Evolutionary conservation across 345 rosid species (phyloP), one percentile per base, ranked within the genome.

Genomic region (Cardiospermum halicacabum): DNA sequence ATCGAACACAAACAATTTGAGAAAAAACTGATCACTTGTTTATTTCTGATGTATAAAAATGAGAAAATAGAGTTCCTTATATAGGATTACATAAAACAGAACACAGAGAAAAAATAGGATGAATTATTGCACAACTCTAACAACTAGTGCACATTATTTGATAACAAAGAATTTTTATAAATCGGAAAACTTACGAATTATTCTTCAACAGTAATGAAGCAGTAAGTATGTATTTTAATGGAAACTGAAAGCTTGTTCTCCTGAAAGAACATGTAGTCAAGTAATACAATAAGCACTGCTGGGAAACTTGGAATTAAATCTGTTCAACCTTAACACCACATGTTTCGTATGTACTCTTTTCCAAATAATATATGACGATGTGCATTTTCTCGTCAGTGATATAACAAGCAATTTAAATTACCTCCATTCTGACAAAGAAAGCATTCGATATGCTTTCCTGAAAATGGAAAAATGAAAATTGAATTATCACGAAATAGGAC

Each of bases 391-490:
- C 97, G 70, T 95, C 97, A 43, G 96, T 94, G 62, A 94, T 91
- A 77, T 94, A 94, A 16, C 99, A 97, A 66, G 99, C 97, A 78
- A 94, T 91, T 69, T 89, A 73, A 73, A 94, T 87, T 43, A 94
- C 96, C 84, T 94, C 99, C 99, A 91, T 94, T 72, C 99, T 87
- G 75, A 91, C 99, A 75, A 94, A 79, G 32, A 94, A 96, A 66
- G 99, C 97, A 60, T 77, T 87, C n/a, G 99, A 96, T 72, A 94
- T 94, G 77, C 43, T 89, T 64, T 91, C 96, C n/a, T n/a, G n/a
- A n/a, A n/a, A n/a, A n/a, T n/a, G n/a, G n/a, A n/a, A n/a, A n/a
- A n/a, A n/a, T n/a, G n/a, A n/a, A n/a, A n/a, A n/a, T n/a, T n/a
- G n/a, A n/a, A n/a, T n/a, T n/a, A n/a, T n/a, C n/a, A n/a, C n/a